Evolutionary conservation across 495 filamentous ascomycete species (phyloP).

Genomic region (Penicillium argentinense): DNA sequence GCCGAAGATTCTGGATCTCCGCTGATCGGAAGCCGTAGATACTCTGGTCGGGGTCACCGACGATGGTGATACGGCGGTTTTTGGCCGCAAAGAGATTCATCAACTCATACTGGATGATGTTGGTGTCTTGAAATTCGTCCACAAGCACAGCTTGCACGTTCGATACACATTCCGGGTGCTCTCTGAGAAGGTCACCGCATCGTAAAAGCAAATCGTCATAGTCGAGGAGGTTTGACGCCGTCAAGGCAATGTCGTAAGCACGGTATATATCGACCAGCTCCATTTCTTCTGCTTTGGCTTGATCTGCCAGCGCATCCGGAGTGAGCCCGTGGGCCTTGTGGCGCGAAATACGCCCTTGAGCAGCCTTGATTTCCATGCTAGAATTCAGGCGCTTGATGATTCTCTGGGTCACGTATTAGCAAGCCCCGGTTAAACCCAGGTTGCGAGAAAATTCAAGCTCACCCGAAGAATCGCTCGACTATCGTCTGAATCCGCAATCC

Average conservation of each 20-base stretch:
- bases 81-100: slow-evolving; percentile 84
- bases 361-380: slow-evolving; percentile 65
- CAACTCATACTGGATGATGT: slow-evolving; percentile 89
- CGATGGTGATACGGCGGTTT: slow-evolving; percentile 78
- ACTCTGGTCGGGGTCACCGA: slow-evolving; percentile 97
- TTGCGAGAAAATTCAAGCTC: slow-evolving; percentile 12
- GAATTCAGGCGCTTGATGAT: slow-evolving; percentile 75
- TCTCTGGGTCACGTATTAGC: slow-evolving; percentile 44
- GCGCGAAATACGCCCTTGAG: slow-evolving; percentile 77
- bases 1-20: slow-evolving; percentile 84
- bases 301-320: slow-evolving; percentile 41
- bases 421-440: too few species aligned
- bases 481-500: slow-evolving; percentile 88
- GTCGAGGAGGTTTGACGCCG: slow-evolving; percentile 80
- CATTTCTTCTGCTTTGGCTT: slow-evolving; percentile 55
- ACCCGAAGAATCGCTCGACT: slow-evolving; percentile 67
- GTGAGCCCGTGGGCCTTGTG: slow-evolving; percentile 73
- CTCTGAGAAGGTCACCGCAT: slow-evolving; percentile 76
- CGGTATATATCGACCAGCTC: slow-evolving; percentile 73
- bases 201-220: slow-evolving; percentile 91
- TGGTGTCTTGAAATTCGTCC: slow-evolving; percentile 98
- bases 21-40: slow-evolving; percentile 99
- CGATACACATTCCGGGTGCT: slow-evolving; percentile 79
- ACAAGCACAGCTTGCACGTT: slow-evolving; percentile 92
- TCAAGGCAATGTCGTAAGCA: slow-evolving; percentile 75